A percentile compares a stretch with the other conserved stretches of the same genome.
Conservation (phyloP, 2,329 filamentous ascomycete genomes). For the Penicillium sp. region DNA sequence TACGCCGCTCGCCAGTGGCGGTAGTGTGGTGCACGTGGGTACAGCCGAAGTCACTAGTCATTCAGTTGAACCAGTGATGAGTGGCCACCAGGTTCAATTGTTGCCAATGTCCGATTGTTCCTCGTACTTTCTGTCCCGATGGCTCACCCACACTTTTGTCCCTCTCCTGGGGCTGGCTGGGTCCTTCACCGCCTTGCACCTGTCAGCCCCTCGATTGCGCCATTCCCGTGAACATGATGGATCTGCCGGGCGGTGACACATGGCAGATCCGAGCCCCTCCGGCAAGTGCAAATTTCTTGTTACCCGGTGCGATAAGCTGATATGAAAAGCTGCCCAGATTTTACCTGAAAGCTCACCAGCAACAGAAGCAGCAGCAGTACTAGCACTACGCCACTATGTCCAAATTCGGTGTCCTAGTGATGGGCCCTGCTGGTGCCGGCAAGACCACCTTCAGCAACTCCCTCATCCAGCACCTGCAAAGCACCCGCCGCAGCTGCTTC, state of each 20-base stretch:
- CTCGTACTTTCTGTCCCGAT: constrained; percentile 18
- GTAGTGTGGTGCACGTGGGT: constrained; percentile 11
- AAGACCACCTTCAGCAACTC: constrained; percentile 97
- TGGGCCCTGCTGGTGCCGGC: constrained; percentile 94
- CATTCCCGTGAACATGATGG: constrained; percentile 19
- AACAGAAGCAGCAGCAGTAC: not conserved
- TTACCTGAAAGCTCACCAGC: not conserved
- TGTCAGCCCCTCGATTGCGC: constrained; percentile 38
- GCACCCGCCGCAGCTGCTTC: constrained; percentile 90
- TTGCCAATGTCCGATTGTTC: constrained; percentile 14
- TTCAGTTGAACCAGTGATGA: not conserved
- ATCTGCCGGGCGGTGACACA: constrained; percentile 31
- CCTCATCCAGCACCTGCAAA: constrained; percentile 89
- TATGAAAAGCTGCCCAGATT: constrained; percentile 11
- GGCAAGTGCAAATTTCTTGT: constrained; percentile 24
- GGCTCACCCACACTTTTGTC: not conserved
- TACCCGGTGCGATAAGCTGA: constrained; percentile 29
- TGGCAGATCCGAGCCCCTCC: constrained; percentile 31
- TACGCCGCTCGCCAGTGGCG: constrained; percentile 14
- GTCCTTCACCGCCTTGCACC: constrained; percentile 10
- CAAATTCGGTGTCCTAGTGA: constrained; percentile 92
- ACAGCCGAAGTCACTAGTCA: constrained; percentile 16
- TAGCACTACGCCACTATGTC: constrained; percentile 66
- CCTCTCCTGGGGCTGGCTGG: not conserved
- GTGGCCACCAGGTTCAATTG: not conserved